phyloP scores from a whole-genome alignment of 768 basidiomycete species.

The Candolleomyces efflorescens region DNA sequence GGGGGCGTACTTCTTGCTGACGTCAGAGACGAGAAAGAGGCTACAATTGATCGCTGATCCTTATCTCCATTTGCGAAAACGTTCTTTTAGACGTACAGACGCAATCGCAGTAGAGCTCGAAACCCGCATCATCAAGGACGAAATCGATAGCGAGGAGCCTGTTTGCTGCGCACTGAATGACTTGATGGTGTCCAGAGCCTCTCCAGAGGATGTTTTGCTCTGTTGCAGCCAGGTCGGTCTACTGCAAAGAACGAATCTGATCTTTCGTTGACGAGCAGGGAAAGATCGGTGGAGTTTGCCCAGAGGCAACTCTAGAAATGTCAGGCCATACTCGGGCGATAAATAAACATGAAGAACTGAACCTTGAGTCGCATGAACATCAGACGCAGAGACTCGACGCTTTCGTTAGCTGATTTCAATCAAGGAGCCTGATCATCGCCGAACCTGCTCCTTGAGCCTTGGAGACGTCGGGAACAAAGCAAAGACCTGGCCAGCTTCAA shows the following conservation, averaged over 20 bases:
- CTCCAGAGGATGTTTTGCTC: conserved; percentile 88
- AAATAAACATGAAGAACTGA: conserved; percentile 11
- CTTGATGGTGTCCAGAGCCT: conserved; percentile 74
- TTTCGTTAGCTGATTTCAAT: conserved; percentile 54
- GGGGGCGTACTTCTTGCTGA: conserved; percentile 89
- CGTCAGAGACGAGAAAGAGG: conserved; percentile 92
- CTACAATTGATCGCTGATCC: conserved; percentile 38
- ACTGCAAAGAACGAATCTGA: conserved; percentile 94
- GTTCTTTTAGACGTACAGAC: conserved; percentile 49
- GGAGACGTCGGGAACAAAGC: conserved; percentile 73
- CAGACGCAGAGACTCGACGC: conserved; percentile 67
- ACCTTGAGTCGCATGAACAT: conserved; percentile 94
- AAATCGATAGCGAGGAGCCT: conserved; percentile 75
- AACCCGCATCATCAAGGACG: conserved; percentile 83
- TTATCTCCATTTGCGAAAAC: not conserved
- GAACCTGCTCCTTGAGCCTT: conserved; percentile 66
- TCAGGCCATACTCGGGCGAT: conserved; percentile 2
- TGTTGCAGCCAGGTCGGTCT: conserved; percentile 89
- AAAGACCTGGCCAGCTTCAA: conserved; percentile 74
- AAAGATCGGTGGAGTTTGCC: conserved; percentile 96
- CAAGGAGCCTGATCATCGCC: conserved; percentile 63
- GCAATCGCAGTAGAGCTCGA: conserved; percentile 85
- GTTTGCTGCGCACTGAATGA: conserved; percentile 62
- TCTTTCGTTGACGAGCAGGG: conserved; percentile 94
- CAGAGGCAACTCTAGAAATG: conserved; percentile 73